These are phyloP conservation scores for Plasmodium gallinaceum DNA, from an alignment of 169 alveolate genomes.

Conservation along the genomic window DNA sequence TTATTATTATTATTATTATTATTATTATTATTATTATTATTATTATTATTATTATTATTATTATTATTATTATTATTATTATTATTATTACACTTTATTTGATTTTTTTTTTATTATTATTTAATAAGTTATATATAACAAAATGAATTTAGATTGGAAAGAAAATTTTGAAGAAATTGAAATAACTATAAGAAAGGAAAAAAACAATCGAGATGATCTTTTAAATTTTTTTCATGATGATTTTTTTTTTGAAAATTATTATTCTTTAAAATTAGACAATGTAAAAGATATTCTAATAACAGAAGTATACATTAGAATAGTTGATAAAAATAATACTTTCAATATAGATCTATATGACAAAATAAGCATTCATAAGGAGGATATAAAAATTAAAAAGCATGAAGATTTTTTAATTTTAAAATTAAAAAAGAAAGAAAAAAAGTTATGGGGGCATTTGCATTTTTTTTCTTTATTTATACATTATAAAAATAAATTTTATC, in stretches of 20 bases:
- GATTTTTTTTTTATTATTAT: too few species aligned
- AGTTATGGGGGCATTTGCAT: conserved; percentile 68
- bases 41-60: too few species aligned
- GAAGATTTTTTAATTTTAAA: conserved; percentile 13
- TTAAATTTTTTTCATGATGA: conserved; percentile 4
- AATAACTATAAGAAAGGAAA: conserved; percentile 32
- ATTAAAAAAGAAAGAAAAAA: conserved; percentile 55
- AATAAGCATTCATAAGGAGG: conserved; percentile 36
- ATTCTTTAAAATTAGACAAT: conserved; percentile 8
- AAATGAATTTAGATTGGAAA: conserved; percentile 50
- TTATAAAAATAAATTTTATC: conserved; percentile 44
- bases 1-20: too few species aligned
- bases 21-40: too few species aligned
- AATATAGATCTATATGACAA: conserved; percentile 59
- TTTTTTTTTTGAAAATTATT: not conserved
- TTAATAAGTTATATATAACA: not conserved
- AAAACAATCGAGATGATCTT: not conserved
- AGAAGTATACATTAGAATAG: conserved; percentile 46
- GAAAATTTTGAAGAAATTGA: conserved; percentile 45
- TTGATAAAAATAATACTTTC: conserved; percentile 26
- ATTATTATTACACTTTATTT: too few species aligned
- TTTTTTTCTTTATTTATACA: conserved; percentile 35
- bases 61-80: too few species aligned
- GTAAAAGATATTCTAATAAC: conserved; percentile 32
- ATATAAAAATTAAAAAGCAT: conserved; percentile 22